Conservation (phyloP, 345 rosid genomes). For the Chamaenerion angustifolium region DNA sequence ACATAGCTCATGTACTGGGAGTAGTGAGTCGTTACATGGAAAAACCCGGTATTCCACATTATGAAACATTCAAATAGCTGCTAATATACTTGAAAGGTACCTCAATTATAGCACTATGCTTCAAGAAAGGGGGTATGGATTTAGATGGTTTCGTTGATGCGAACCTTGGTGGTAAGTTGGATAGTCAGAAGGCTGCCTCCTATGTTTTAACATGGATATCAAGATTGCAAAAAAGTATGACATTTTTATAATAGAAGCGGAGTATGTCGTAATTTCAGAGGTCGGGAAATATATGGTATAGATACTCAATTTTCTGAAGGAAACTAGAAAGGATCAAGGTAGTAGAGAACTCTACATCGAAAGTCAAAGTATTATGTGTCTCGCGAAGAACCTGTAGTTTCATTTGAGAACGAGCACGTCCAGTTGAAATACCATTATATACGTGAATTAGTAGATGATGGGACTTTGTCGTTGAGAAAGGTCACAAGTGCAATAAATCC, state of each 20-base stretch:
- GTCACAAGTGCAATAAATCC: background rate
- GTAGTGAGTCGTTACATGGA: background rate
- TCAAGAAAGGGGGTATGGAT: no score
- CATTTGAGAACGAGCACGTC: background rate
- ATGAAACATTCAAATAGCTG: background rate
- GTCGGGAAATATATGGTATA: background rate
- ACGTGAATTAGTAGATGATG: background rate
- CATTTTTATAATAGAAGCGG: background rate
- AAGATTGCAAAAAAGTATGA: background rate
- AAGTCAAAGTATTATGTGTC: no score
- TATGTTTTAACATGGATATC: conserved; percentile 4
- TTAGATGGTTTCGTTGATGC: background rate
- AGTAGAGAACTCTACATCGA: background rate
- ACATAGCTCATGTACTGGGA: conserved; percentile 3
- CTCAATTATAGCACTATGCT: background rate
- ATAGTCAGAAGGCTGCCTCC: background rate
- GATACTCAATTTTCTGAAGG: background rate
- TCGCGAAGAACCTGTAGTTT: background rate
- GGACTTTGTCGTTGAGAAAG: background rate
- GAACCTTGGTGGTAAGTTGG: background rate
- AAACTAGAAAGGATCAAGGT: background rate
- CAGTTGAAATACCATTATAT: background rate
- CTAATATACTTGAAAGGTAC: conserved; percentile 2
- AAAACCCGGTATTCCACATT: background rate
- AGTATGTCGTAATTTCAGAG: background rate